A percentile compares a stretch with the other conserved stretches of the same genome.
These are phyloP conservation scores for Boletus semigastroideus DNA, from an alignment of 1,284 basidiomycete species.

Conservation along the genomic window DNA sequence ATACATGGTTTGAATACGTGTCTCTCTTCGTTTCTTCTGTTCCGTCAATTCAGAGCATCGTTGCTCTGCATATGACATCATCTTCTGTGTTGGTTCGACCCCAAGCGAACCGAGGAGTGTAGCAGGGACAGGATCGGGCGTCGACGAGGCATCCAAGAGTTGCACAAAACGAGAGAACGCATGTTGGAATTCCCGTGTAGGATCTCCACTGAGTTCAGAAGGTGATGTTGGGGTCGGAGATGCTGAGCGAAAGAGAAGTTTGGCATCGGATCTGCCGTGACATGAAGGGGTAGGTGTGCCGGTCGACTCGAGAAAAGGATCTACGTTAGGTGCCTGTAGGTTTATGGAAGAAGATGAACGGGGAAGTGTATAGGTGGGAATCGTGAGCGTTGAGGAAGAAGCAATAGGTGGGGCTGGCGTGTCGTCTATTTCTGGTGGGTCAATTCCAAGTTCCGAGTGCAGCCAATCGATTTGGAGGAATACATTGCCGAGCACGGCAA, in stretches of 20 bases:
- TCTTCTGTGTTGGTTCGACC: constrained; percentile 65
- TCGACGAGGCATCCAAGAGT: constrained; percentile 59
- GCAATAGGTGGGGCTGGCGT: constrained; percentile 10
- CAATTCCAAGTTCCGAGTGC: constrained; percentile 74
- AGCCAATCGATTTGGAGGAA: constrained; percentile 78
- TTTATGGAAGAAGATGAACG: constrained; percentile 41
- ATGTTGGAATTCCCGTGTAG: constrained; percentile 47
- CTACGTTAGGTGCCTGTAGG: constrained; percentile 31
- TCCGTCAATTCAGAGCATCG: constrained; percentile 64
- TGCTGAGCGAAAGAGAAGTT: constrained; percentile 29
- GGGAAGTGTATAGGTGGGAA: constrained; percentile 35
- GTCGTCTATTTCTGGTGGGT: constrained; percentile 52
- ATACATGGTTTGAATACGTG: constrained; percentile 82
- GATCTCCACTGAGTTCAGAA: constrained; percentile 21
- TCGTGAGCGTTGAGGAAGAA: constrained; percentile 40
- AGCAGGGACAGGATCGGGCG: constrained; percentile 34
- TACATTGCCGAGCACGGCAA: constrained; percentile 58
- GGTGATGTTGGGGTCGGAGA: constrained; percentile 29
- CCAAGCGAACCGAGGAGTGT: constrained; percentile 47
- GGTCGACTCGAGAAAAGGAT: constrained; percentile 50
- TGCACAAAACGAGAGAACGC: constrained; percentile 62
- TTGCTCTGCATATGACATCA: constrained; percentile 62
- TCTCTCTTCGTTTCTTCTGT: constrained; percentile 66
- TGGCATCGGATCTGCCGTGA: constrained; percentile 31
- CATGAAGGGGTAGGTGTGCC: constrained; percentile 50